Conservation (phyloP, 1,284 basidiomycete genomes). For the Schizopora paradoxa region DNA sequence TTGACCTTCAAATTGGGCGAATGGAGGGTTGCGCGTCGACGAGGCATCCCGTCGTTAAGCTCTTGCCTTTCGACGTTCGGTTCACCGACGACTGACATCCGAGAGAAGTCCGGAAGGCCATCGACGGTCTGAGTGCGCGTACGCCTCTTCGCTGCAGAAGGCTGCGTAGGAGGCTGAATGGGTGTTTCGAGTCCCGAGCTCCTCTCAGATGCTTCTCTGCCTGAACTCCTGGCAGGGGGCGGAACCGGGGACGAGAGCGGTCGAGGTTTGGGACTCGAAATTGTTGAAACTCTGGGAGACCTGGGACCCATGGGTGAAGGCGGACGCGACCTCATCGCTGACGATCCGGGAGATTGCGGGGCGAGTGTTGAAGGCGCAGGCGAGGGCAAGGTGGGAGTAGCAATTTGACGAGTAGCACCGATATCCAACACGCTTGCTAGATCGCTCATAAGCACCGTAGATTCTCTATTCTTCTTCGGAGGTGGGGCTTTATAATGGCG, state of each 20-base stretch:
- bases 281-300: constrained; percentile 8
- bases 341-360: constrained; percentile 2
- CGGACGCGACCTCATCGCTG: constrained; percentile 9
- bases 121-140: constrained; percentile 13
- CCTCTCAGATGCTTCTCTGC: background rate
- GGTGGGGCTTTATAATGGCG: constrained; percentile 43
- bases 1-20: background rate
- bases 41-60: background rate
- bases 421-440: background rate
- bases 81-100: constrained; percentile 11
- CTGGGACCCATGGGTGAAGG: constrained; percentile 16
- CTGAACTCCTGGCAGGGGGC: background rate
- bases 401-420: background rate
- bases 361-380: constrained; percentile 1
- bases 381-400: constrained; percentile 1
- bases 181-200: background rate
- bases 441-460: constrained; percentile 9
- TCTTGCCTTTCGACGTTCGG: constrained; percentile 1
- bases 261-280: constrained; percentile 5
- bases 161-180: background rate
- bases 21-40: background rate
- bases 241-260: constrained; percentile 10
- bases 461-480: constrained; percentile 20
- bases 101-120: constrained; percentile 16
- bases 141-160: background rate